Evolutionary conservation across 2,329 filamentous ascomycete genomes (phyloP).

Genomic region (Ascochyta rabiei): DNA sequence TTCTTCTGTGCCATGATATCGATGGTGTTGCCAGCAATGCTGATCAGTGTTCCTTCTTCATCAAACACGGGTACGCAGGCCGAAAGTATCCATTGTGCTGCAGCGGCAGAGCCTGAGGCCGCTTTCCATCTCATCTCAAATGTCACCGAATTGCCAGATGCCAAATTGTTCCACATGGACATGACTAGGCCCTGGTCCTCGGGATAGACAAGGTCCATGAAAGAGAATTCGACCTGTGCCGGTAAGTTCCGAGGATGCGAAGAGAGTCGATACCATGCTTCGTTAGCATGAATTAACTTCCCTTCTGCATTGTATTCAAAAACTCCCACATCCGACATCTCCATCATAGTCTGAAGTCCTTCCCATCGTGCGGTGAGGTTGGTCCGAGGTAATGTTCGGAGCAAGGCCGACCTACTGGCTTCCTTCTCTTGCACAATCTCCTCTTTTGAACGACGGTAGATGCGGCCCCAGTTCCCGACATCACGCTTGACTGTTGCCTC

Average conservation of each 20-base stretch:
- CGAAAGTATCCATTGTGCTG: constrained; percentile 37
- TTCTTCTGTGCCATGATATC: constrained; percentile 44
- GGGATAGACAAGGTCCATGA: constrained; percentile 40
- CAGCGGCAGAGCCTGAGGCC: constrained; percentile 17
- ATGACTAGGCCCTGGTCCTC: constrained; percentile 36
- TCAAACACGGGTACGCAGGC: constrained; percentile 40
- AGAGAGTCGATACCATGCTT: constrained; percentile 39
- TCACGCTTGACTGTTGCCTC: background rate
- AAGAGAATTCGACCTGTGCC: constrained; percentile 32
- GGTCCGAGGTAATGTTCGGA: constrained; percentile 12
- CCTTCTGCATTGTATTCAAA: constrained; percentile 39
- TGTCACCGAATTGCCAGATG: constrained; percentile 33
- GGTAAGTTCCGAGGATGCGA: constrained; percentile 29
- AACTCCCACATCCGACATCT: constrained; percentile 44
- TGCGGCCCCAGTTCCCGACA: background rate
- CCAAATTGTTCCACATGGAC: constrained; percentile 38
- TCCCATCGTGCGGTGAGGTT: constrained; percentile 34
- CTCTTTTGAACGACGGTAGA: constrained; percentile 16
- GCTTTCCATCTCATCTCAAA: constrained; percentile 47
- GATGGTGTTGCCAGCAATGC: constrained; percentile 40
- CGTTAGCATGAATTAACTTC: constrained; percentile 37
- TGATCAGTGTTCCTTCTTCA: constrained; percentile 31
- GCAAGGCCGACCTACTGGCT: constrained; percentile 1
- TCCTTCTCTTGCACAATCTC: constrained; percentile 11
- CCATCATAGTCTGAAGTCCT: constrained; percentile 41